These are phyloP conservation scores for Fragosphaeria purpurea DNA, from an alignment of 2,329 filamentous ascomycete species.

Conservation along the genomic window DNA sequence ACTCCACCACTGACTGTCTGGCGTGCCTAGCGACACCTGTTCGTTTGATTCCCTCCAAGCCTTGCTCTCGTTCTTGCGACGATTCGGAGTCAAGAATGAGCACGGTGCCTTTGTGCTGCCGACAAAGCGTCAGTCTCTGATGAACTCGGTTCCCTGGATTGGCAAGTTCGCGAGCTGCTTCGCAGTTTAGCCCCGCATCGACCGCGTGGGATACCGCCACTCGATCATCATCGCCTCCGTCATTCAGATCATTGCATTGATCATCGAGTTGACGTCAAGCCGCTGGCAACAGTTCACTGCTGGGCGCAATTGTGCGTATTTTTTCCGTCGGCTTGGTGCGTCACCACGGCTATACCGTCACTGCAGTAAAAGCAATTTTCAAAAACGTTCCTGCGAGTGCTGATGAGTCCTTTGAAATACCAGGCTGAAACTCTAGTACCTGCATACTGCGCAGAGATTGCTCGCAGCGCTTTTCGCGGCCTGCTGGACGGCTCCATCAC, in stretches of 20 bases:
- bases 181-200: slow-evolving; percentile 3
- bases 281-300: slow-evolving; percentile 10
- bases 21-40: slow-evolving; percentile 3
- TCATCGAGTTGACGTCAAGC: slow-evolving; percentile 7
- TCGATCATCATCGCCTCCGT: slow-evolving; percentile 1
- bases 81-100: slow-evolving; percentile 5
- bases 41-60: slow-evolving; percentile 9
- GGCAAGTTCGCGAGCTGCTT: slow-evolving; percentile 8
- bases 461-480: slow-evolving; percentile 3
- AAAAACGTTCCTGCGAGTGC: slow-evolving; percentile 4
- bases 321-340: slow-evolving; percentile 12
- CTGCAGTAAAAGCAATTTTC: slow-evolving; percentile 4
- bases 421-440: slow-evolving; percentile 5
- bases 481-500: slow-evolving; percentile 6
- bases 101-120: slow-evolving; percentile 2
- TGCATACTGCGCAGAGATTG: slow-evolving; percentile 5
- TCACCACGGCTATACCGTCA: background rate
- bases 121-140: slow-evolving; percentile 4
- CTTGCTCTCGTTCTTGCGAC: slow-evolving; percentile 6
- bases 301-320: slow-evolving; percentile 16
- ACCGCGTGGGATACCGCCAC: slow-evolving; percentile 9
- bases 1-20: background rate
- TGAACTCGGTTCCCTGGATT: slow-evolving; percentile 10
- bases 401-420: background rate
- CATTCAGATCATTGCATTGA: slow-evolving; percentile 8